Conservation (phyloP, 768 basidiomycete species). For the Tricholoma bakamatsutake region DNA sequence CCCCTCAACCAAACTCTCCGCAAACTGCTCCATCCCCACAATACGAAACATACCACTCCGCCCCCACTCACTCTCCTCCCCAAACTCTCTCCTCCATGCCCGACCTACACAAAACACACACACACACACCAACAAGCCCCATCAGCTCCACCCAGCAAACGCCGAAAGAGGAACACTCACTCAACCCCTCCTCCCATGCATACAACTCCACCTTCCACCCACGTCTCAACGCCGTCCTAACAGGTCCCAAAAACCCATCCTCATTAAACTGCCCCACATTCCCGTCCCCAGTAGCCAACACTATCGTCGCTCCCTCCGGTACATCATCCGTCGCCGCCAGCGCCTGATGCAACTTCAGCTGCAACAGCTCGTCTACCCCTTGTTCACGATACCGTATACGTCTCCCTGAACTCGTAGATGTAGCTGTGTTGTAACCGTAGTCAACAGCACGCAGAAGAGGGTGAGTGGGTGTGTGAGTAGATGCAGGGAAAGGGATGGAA, state of each 20-base stretch:
- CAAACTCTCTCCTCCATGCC: conserved; percentile 72
- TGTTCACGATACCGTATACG: conserved; percentile 78
- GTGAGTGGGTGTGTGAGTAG: background rate
- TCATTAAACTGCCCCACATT: conserved; percentile 90
- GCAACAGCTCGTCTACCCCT: conserved; percentile 91
- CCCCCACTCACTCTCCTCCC: conserved; percentile 49
- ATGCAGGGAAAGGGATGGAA: background rate
- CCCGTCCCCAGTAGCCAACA: conserved; percentile 92
- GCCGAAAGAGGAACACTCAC: conserved; percentile 27
- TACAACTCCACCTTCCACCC: conserved; percentile 97
- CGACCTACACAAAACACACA: conserved; percentile 32
- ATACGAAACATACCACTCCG: conserved; percentile 44
- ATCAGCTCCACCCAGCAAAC: background rate
- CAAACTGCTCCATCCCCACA: conserved; percentile 65
- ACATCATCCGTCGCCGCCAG: conserved; percentile 63
- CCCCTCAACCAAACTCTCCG: conserved; percentile 46
- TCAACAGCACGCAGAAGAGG: background rate
- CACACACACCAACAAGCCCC: too few relatives aligned
- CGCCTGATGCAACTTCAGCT: conserved; percentile 87
- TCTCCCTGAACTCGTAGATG: conserved; percentile 7
- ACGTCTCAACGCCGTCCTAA: conserved; percentile 75
- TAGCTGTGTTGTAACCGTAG: background rate
- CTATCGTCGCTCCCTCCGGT: conserved; percentile 71
- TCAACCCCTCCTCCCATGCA: conserved; percentile 83
- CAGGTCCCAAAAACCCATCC: conserved; percentile 84